phyloP scores from a whole-genome alignment of 2,329 filamentous ascomycete genomes.

The Aspergillus terreus region DNA sequence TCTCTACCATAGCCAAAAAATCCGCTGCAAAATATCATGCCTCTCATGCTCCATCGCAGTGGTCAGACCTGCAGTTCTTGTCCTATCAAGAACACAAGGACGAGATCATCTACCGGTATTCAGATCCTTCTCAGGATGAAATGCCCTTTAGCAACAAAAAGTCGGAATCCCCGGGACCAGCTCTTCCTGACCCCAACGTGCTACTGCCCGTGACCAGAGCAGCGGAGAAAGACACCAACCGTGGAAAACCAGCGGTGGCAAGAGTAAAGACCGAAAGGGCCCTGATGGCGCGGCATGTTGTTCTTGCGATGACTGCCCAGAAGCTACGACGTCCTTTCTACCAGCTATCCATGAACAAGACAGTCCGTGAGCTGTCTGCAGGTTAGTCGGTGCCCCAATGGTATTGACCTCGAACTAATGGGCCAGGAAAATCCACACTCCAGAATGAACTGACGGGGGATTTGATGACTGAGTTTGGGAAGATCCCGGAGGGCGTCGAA shows the following conservation, averaged over 20 bases:
- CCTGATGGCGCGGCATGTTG: constrained; percentile 11
- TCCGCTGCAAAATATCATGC: constrained; percentile 25
- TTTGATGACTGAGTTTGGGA: constrained; percentile 39
- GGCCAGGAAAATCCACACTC: constrained; percentile 39
- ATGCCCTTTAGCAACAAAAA: too few species aligned
- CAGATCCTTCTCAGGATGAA: neutral
- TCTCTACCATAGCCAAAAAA: constrained; percentile 37
- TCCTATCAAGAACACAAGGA: constrained; percentile 13
- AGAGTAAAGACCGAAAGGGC: constrained; percentile 4
- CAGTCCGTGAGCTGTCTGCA: constrained; percentile 30
- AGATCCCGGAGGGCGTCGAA: constrained; percentile 38
- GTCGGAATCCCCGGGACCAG: too few species aligned
- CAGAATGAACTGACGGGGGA: constrained; percentile 47
- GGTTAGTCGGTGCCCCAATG: constrained; percentile 5
- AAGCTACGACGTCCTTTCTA: constrained; percentile 16
- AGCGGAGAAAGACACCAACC: neutral
- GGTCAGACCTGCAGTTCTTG: constrained; percentile 23
- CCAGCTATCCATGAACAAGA: constrained; percentile 18
- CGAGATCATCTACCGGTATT: constrained; percentile 10
- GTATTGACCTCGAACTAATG: neutral
- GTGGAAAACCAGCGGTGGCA: neutral
- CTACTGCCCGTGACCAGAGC: constrained; percentile 1
- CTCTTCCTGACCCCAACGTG: neutral
- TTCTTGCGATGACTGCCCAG: constrained; percentile 14
- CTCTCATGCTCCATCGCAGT: constrained; percentile 17